Conservation (phyloP, 495 filamentous ascomycete species). For the Neurospora sp. region DNA sequence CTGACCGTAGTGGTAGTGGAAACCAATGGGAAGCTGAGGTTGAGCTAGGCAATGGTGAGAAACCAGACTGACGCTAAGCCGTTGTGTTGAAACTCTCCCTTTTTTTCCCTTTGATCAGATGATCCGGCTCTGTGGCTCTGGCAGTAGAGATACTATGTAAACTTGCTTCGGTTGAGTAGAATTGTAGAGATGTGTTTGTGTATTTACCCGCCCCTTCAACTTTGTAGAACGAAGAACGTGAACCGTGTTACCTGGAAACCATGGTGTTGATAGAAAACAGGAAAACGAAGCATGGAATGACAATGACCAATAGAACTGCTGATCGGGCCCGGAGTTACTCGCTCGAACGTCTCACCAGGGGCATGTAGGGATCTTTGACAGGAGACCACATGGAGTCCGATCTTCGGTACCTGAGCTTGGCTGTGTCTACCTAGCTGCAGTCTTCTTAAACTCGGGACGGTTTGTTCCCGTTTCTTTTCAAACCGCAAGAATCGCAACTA, state of each 20-base stretch:
- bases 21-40: background rate
- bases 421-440: background rate
- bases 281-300: background rate
- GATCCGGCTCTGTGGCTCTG: background rate
- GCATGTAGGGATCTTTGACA: background rate
- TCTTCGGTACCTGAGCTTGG: background rate
- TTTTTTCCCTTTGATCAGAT: background rate
- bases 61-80: background rate
- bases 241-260: background rate
- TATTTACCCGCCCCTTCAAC: background rate
- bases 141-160: too few relatives aligned
- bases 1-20: background rate
- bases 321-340: background rate
- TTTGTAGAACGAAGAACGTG: background rate
- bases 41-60: background rate
- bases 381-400: background rate
- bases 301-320: background rate
- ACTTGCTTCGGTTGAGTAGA: too few relatives aligned
- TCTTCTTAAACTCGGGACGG: background rate
- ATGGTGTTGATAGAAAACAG: background rate
- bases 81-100: background rate
- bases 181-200: background rate
- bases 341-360: background rate
- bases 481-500: background rate
- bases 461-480: background rate